Evolutionary conservation across 2,329 filamentous ascomycete genomes (phyloP).

Genomic region (Pleomassaria siparia): DNA sequence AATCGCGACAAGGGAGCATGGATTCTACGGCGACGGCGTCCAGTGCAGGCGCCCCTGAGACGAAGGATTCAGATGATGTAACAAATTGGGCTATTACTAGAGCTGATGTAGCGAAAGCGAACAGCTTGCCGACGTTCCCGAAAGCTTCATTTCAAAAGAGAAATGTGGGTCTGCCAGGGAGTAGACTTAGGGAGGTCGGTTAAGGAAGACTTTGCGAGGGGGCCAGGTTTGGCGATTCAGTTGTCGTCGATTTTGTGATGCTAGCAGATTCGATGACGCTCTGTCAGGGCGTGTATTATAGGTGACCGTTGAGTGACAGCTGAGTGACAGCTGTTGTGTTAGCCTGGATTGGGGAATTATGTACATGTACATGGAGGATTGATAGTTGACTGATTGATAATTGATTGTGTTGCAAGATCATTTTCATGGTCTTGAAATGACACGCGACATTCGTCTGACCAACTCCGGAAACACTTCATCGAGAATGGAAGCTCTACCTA

Average conservation of each 20-base stretch:
- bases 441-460: not conserved
- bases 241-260: not conserved
- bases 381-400: too few relatives aligned
- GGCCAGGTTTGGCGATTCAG: not conserved
- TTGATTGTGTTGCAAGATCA: too few relatives aligned
- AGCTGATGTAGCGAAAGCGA: conserved; percentile 13
- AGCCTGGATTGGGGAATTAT: not conserved
- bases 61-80: conserved; percentile 18
- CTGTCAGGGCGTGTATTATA: not conserved
- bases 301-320: not conserved
- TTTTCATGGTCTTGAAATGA: not conserved
- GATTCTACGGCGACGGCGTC: conserved; percentile 34
- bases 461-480: not conserved
- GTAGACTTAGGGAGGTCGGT: conserved; percentile 27
- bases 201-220: conserved; percentile 2
- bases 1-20: conserved; percentile 35
- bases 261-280: not conserved
- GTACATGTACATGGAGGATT: not conserved
- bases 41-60: conserved; percentile 26
- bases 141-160: conserved; percentile 21
- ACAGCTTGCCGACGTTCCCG: conserved; percentile 17
- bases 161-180: conserved; percentile 19
- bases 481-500: too few relatives aligned
- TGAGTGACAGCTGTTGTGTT: not conserved
- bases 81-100: conserved; percentile 12